These are phyloP conservation scores for Balamuthia mandrillaris DNA, from an alignment of 208 protist genomes.

Conservation along the genomic window DNA sequence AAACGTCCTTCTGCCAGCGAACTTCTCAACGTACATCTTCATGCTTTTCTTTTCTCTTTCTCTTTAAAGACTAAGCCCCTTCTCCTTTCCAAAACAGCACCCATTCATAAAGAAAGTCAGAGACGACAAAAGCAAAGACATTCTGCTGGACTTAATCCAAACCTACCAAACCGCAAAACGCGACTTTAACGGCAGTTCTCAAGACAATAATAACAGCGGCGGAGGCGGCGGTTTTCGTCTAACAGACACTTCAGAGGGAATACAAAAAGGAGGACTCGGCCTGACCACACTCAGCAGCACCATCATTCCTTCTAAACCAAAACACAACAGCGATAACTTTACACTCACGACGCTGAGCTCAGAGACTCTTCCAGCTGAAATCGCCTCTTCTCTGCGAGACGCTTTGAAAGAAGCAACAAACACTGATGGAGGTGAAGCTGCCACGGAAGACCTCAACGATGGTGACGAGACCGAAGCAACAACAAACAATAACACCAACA, in stretches of 20 bases:
- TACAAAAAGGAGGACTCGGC: background rate
- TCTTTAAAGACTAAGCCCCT: background rate
- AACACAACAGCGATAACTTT: too few species aligned
- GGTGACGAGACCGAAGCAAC: too few species aligned
- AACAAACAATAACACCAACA: too few species aligned
- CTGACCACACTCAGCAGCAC: background rate
- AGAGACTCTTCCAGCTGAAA: too few species aligned
- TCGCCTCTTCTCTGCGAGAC: too few species aligned
- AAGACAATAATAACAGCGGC: background rate
- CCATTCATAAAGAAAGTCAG: background rate
- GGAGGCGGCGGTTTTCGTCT: background rate
- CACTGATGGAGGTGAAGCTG: too few species aligned
- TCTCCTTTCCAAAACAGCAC: background rate
- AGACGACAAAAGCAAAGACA: background rate
- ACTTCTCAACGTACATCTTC: conserved; percentile 31
- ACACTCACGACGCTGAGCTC: too few species aligned
- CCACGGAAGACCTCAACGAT: too few species aligned
- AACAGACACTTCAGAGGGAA: background rate
- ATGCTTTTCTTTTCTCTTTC: background rate
- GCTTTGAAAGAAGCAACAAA: too few species aligned
- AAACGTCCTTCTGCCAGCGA: conserved; percentile 30
- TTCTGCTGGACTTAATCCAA: background rate
- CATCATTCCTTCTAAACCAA: background rate
- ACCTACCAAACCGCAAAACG: background rate
- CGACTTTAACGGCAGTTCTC: background rate